These are phyloP conservation scores for Nicotiana attenuata DNA, from an alignment of 257 asterid species.

Conservation along the genomic window DNA sequence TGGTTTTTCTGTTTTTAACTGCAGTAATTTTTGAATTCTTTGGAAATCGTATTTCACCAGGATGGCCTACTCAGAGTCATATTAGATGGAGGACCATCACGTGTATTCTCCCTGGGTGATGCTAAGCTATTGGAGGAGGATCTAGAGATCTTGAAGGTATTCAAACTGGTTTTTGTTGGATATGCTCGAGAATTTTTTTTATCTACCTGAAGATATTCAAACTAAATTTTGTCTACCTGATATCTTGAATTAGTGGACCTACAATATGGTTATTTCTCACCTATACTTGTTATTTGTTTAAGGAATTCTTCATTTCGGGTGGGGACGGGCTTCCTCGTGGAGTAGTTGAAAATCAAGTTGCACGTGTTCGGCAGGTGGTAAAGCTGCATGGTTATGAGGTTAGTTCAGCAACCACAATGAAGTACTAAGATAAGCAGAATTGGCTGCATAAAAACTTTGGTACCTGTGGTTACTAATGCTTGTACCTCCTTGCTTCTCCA, in stretches of 20 bases:
- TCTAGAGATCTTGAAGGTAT: slow-evolving; percentile 83
- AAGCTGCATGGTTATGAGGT: slow-evolving; percentile 83
- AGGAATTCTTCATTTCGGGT: slow-evolving; percentile 96
- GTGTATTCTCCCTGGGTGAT: slow-evolving; percentile 64
- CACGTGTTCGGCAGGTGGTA: slow-evolving; percentile 68
- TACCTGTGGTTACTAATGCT: neutral
- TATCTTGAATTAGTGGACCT: neutral
- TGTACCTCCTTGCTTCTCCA: neutral
- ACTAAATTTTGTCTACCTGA: neutral
- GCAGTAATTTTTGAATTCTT: neutral
- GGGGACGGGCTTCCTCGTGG: slow-evolving; percentile 99
- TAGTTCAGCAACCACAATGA: slow-evolving; percentile 23
- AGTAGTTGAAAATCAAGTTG: slow-evolving; percentile 91
- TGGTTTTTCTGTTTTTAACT: neutral
- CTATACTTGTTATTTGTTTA: neutral
- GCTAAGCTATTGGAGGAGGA: slow-evolving; percentile 87
- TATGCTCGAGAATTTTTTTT: neutral
- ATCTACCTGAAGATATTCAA: neutral
- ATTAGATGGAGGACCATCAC: slow-evolving; percentile 88
- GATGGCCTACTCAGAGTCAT: slow-evolving; percentile 83
- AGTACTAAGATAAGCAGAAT: neutral
- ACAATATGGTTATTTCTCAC: neutral
- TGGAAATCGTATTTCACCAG: slow-evolving; percentile 35
- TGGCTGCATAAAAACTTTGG: neutral
- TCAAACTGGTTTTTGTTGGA: neutral